These are phyloP conservation scores for Neopestalotiopsis rosae DNA, from an alignment of 2,329 filamentous ascomycete genomes.

Conservation along the genomic window DNA sequence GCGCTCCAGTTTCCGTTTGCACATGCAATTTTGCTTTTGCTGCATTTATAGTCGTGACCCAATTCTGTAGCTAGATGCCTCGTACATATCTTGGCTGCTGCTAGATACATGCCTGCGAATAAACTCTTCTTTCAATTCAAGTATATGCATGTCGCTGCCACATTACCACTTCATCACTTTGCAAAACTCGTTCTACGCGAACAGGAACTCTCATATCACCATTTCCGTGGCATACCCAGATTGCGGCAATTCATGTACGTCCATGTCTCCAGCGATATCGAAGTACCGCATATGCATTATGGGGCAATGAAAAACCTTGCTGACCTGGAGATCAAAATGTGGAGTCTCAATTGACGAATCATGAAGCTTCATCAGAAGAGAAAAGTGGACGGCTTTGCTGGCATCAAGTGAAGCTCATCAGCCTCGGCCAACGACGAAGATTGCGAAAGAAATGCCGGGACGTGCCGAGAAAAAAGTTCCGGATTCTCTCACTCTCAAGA, in stretches of 20 bases:
- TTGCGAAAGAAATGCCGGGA: background rate
- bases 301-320: constrained; percentile 20
- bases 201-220: background rate
- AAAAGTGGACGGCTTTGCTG: constrained; percentile 12
- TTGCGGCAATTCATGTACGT: constrained; percentile 9
- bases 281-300: constrained; percentile 4
- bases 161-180: background rate
- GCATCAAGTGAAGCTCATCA: constrained; percentile 12
- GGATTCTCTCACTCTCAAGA: background rate
- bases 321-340: constrained; percentile 23
- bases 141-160: background rate
- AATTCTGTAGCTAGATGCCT: no score
- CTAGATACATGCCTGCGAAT: no score
- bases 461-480: constrained; percentile 5
- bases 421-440: constrained; percentile 15
- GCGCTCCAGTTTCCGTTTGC: background rate
- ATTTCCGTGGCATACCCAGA: background rate
- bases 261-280: background rate
- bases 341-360: constrained; percentile 10
- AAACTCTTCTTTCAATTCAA: no score
- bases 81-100: no score
- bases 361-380: background rate
- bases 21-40: background rate
- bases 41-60: background rate
- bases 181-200: background rate